These are phyloP conservation scores for Lodderomyces parapsilosis DNA, from an alignment of 1,139 yeast species.

Conservation along the genomic window DNA sequence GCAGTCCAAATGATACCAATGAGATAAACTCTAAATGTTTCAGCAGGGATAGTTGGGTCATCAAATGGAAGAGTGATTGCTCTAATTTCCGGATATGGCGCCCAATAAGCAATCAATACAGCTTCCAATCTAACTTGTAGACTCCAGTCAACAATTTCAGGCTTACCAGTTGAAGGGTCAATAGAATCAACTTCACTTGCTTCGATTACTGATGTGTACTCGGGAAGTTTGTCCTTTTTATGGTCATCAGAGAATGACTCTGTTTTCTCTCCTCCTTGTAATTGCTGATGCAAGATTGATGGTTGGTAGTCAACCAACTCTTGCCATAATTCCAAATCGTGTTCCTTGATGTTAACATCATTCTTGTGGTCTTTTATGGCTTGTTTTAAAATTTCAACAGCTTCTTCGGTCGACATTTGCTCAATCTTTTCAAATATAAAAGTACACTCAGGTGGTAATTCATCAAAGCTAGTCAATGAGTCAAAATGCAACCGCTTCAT, in stretches of 20 bases:
- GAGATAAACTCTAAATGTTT: constrained; percentile 61
- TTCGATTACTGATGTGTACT: not conserved
- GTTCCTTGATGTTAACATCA: constrained; percentile 20
- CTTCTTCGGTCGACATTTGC: constrained; percentile 20
- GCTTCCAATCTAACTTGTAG: constrained; percentile 42
- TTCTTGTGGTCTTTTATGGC: constrained; percentile 18
- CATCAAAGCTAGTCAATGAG: constrained; percentile 24
- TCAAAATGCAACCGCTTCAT: constrained; percentile 28
- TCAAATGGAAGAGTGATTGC: constrained; percentile 55
- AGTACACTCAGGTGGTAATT: constrained; percentile 26
- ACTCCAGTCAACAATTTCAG: constrained; percentile 14
- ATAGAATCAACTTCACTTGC: not conserved
- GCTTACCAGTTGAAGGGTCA: constrained; percentile 2
- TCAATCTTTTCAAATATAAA: constrained; percentile 33
- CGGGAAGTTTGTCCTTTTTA: not conserved
- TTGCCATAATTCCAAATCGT: constrained; percentile 8
- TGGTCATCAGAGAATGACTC: not conserved
- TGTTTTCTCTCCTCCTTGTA: not conserved
- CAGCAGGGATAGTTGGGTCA: constrained; percentile 49
- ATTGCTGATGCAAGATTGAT: not conserved
- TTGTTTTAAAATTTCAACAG: constrained; percentile 21
- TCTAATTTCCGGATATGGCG: constrained; percentile 65
- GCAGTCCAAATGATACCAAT: constrained; percentile 54
- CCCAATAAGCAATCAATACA: constrained; percentile 48
- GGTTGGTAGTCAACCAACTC: constrained; percentile 5